Evolutionary conservation across 2,329 filamentous ascomycete genomes (phyloP).

Genomic region (Lasiodiplodia hormozganensis): DNA sequence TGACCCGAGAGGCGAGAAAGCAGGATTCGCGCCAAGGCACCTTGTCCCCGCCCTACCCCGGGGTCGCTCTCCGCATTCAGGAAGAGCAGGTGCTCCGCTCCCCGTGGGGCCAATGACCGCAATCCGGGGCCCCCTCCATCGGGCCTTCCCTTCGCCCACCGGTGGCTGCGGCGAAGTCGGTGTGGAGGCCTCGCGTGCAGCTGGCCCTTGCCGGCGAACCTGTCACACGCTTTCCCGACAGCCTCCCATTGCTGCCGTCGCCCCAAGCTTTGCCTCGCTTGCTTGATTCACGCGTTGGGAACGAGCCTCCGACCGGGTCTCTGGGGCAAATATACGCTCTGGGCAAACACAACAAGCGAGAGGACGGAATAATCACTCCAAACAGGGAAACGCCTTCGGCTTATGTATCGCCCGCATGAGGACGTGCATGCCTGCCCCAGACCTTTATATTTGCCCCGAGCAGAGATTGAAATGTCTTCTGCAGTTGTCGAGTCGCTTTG

Average conservation of each 20-base stretch:
- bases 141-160: slow-evolving; percentile 2
- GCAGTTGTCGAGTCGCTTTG: slow-evolving; percentile 11
- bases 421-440: background rate
- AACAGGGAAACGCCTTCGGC: slow-evolving; percentile 9
- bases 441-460: slow-evolving; percentile 20
- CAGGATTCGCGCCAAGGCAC: slow-evolving; percentile 15
- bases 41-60: slow-evolving; percentile 14
- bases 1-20: slow-evolving; percentile 16
- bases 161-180: slow-evolving; percentile 24
- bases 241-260: background rate
- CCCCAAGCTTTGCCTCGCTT: slow-evolving; percentile 16
- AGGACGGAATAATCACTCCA: slow-evolving; percentile 16
- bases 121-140: slow-evolving; percentile 17
- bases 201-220: background rate
- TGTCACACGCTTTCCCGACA: background rate
- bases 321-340: background rate
- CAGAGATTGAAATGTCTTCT: background rate
- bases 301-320: background rate
- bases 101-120: slow-evolving; percentile 20
- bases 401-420: slow-evolving; percentile 8
- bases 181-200: slow-evolving; percentile 17
- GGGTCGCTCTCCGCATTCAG: slow-evolving; percentile 14
- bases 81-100: slow-evolving; percentile 8
- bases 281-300: slow-evolving; percentile 6
- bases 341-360: background rate